Evolutionary conservation across 495 filamentous ascomycete species (phyloP).

Genomic region (Amorphotheca resinae): DNA sequence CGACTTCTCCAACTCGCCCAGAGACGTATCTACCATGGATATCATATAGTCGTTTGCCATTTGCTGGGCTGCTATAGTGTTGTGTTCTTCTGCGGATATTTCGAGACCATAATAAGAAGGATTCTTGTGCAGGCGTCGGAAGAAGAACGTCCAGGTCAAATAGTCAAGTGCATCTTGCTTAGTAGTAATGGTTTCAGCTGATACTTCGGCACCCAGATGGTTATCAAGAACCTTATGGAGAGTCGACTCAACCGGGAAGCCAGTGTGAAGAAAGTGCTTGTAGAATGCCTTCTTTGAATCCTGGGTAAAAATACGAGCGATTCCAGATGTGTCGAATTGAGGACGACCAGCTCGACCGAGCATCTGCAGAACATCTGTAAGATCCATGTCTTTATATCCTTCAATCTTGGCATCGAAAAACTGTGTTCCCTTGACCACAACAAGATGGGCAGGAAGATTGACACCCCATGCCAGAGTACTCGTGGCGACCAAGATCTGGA

Average conservation of each 20-base stretch:
- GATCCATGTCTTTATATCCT: slow-evolving; percentile 96
- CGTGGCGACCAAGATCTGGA: slow-evolving; percentile 93
- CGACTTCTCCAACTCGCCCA: slow-evolving; percentile 68
- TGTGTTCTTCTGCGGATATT: slow-evolving; percentile 88
- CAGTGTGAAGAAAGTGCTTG: slow-evolving; percentile 97
- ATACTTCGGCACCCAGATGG: slow-evolving; percentile 91
- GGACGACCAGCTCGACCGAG: slow-evolving; percentile 88
- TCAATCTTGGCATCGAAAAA: slow-evolving; percentile 98
- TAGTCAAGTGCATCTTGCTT: slow-evolving; percentile 98
- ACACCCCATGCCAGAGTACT: slow-evolving; percentile 97
- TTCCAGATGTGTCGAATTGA: slow-evolving; percentile 91
- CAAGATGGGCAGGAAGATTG: slow-evolving; percentile 91
- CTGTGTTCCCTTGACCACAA: slow-evolving; percentile 96
- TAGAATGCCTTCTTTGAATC: slow-evolving; percentile 99
- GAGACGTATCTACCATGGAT: slow-evolving; percentile 73
- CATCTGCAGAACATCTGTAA: slow-evolving; percentile 98
- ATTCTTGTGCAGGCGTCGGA: slow-evolving; percentile 93
- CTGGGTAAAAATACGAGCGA: slow-evolving; percentile 94
- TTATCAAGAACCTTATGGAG: slow-evolving; percentile 95
- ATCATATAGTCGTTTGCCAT: slow-evolving; percentile 88
- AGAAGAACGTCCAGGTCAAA: slow-evolving; percentile 99
- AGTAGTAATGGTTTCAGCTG: slow-evolving; percentile 77
- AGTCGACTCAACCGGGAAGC: slow-evolving; percentile 93
- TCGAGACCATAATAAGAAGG: slow-evolving; percentile 96
- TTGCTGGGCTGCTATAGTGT: slow-evolving; percentile 70